phyloP scores from a whole-genome alignment of 2,329 filamentous ascomycete genomes.

The Colletotrichum trifolii region DNA sequence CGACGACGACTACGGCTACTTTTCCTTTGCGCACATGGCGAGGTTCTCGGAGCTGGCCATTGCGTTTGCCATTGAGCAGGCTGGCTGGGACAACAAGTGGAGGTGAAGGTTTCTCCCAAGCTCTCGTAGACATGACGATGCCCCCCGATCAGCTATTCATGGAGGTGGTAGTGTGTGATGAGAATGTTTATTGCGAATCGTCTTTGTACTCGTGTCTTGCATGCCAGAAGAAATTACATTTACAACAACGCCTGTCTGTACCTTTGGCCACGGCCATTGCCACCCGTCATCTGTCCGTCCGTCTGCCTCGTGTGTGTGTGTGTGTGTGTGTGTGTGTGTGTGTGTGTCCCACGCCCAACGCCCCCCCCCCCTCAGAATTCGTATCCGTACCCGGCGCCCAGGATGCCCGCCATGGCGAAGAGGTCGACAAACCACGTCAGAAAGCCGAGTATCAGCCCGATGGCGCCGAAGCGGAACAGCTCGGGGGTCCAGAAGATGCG shows the following conservation, averaged over 20 bases:
- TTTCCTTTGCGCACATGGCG: slow-evolving; percentile 54
- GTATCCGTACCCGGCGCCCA: slow-evolving; percentile 24
- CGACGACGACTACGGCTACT: slow-evolving; percentile 50
- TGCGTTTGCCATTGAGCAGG: slow-evolving; percentile 52
- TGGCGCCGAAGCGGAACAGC: background rate
- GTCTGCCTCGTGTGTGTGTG: too few relatives aligned
- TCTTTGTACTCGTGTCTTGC: too few relatives aligned
- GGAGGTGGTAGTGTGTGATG: too few relatives aligned
- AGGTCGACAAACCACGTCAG: slow-evolving; percentile 21
- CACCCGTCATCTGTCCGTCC: too few relatives aligned
- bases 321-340: too few relatives aligned
- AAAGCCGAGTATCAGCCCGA: slow-evolving; percentile 18
- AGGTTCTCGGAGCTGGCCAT: slow-evolving; percentile 53
- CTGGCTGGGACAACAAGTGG: slow-evolving; percentile 53
- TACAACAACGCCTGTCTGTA: too few relatives aligned
- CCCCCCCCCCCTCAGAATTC: slow-evolving; percentile 7
- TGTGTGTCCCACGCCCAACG: too few relatives aligned
- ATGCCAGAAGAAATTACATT: too few relatives aligned
- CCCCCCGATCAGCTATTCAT: too few relatives aligned
- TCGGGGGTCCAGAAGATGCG: slow-evolving; percentile 19
- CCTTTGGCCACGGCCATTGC: too few relatives aligned
- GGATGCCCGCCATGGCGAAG: background rate
- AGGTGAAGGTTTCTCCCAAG: slow-evolving; percentile 38
- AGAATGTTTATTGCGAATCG: background rate
- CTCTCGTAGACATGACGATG: too few relatives aligned